A percentile compares a stretch with the other conserved stretches of the same genome.
Evolutionary conservation across 2,329 filamentous ascomycete genomes (phyloP).

Genomic region (Alternaria hordeiaustralica): DNA sequence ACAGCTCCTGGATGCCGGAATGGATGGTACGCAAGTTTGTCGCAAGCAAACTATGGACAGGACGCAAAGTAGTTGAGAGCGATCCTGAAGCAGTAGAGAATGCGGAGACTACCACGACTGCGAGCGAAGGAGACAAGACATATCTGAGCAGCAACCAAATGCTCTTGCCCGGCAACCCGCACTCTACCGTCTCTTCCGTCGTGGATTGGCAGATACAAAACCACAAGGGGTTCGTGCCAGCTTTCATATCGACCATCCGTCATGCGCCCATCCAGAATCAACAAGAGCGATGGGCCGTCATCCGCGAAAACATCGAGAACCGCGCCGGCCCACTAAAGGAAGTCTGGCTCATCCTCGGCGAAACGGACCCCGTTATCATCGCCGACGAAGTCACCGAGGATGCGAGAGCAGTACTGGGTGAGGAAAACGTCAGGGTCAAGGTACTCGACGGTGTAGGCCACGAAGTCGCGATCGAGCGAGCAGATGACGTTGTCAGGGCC

Average conservation of each 20-base stretch:
- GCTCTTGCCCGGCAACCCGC: conserved; percentile 60
- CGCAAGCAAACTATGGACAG: conserved; percentile 39
- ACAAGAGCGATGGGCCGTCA: conserved; percentile 65
- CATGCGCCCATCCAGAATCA: conserved; percentile 73
- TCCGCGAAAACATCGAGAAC: conserved; percentile 53
- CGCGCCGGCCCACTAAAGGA: conserved; percentile 52
- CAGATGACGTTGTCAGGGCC: conserved; percentile 61
- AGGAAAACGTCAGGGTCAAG: conserved; percentile 63
- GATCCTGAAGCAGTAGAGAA: conserved; percentile 32
- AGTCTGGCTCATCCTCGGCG: conserved; percentile 70
- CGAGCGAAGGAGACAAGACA: conserved; percentile 24
- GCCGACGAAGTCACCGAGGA: conserved; percentile 69
- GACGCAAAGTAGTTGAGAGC: conserved; percentile 33
- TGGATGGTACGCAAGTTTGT: conserved; percentile 58
- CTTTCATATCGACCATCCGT: conserved; percentile 74
- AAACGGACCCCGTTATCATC: conserved; percentile 71
- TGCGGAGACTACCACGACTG: conserved; percentile 16
- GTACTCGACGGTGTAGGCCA: conserved; percentile 68
- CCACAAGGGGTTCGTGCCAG: conserved; percentile 71
- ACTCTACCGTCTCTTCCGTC: conserved; percentile 66
- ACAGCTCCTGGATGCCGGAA: conserved; percentile 65
- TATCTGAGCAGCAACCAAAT: conserved; percentile 27
- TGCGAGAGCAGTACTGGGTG: conserved; percentile 62
- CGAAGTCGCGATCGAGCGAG: conserved; percentile 70
- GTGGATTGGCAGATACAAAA: conserved; percentile 73